Base-by-base conservation (phyloP, 768 basidiomycete genomes). In the Polyporus arcularius region DNA sequence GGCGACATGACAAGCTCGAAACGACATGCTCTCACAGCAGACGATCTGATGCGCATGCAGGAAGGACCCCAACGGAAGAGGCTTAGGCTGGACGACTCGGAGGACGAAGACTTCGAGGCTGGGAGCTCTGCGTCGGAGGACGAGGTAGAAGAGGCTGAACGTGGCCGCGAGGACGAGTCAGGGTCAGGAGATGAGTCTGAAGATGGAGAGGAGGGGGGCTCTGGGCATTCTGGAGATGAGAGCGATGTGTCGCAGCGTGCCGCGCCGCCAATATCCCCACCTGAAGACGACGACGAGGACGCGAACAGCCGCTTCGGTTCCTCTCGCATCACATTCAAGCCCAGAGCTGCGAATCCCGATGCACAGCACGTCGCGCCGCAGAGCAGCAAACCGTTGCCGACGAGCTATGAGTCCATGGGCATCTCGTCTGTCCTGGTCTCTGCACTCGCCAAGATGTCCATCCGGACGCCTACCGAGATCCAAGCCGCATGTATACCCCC, bases 401-500 rank as follows among this genome's bases (percentile, higher is more conserved):
- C 65, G 38, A 78, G 82, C 16, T 92, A 90, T 63, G 69, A 73
- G 15, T 78, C 82, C 2, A 76, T 92, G 60, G 86, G 85, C 2
- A 80, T 92, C 61, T 86, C 85, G 0, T 59, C 78, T 2, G 70
- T 78, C 3, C 78, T 99, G 38, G 82, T 86, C 55, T 68, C 76
- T 14, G 86, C 93, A 1, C 79, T 98, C 55, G 76, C 74, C 32
- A 81, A 83, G 39, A 94, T 99, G 89, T 92, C 94, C 14, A 98
- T 98, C 61, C 81, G 80, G 40, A 70, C 73, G 2, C 96, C 96
- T 0, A 98, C 96, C 0, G 87, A 89, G 62, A 87, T 99, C 31
- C 96, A 99, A 69, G 80, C 82, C 0, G 92, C 92, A 4, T 98
- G 96, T 72, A 91, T 99, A 68, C 92, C 92, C 2, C 87, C 88